Evolutionary conservation across 305 asterid species (phyloP), one percentile per base, ranked within the genome.

Genomic region (Salvia sclarea): DNA sequence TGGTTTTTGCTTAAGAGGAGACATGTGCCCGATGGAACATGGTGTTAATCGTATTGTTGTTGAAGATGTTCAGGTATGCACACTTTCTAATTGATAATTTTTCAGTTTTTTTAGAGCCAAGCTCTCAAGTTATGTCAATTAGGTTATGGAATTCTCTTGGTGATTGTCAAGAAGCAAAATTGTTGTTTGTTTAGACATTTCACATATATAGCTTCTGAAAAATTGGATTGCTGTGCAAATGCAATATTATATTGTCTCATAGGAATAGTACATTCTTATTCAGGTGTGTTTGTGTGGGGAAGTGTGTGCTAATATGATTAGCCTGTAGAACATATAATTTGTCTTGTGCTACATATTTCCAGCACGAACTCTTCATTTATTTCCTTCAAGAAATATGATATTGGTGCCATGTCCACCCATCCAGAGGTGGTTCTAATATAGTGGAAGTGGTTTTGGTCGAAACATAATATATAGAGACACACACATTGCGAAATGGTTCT

Each of bases 1-100:
- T 65, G 99, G 99, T 37, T 95, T 92, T 86, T 95, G 99, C 82
- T 79, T 95, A 77, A 92, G 99, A 83, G 99, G 99, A 48, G 98
- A 91, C 78, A 94, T 94, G 92, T 94, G 99, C 74, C 98, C 96
- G 0, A 86, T 94, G 99, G 98, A 94, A 82, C 99, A 94, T 78
- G 99, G 99, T 48, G 81, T 94, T 61, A 89, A 94, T 75, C 99
- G 95, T 64, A 94, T 94, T 72, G 95, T 94, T 79, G 80, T 94
- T 74, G 99, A 94, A 72, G 99, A 94, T 83, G 98, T 94, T 77
- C 99, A 94, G 98, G 99, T 94, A 69, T 68, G 82, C 68, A 44
- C 49, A 70, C 68, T 53, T 10, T 24, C 20, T 31, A 56, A 38
- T 49, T 72, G 9, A 33, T 43, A 44, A 53, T 25, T 25, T 25